A percentile compares a stretch with the other conserved stretches of the same genome.
Conservation (phyloP, 768 basidiomycete species). For the Pleurotus djamor region DNA sequence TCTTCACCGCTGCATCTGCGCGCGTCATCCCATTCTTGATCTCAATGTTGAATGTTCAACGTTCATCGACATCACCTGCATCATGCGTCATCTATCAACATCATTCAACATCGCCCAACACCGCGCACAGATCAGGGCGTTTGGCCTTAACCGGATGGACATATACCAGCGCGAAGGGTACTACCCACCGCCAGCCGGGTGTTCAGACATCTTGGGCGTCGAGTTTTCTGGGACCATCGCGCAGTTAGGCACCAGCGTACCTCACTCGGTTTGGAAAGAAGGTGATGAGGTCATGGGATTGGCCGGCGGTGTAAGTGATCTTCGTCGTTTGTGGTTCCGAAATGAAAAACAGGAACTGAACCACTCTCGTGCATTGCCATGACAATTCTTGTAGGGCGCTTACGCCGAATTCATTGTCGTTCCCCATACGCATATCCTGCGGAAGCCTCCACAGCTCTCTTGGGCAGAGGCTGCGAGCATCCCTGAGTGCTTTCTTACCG, state of each 20-base stretch:
- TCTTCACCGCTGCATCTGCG: not conserved
- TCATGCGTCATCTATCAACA: slow-evolving; percentile 1
- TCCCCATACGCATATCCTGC: slow-evolving; percentile 61
- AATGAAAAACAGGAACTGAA: not conserved
- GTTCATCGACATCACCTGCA: not conserved
- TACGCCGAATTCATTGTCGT: slow-evolving; percentile 86
- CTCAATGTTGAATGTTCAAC: no score
- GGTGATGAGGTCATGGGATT: slow-evolving; percentile 81
- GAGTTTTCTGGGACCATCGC: slow-evolving; percentile 78
- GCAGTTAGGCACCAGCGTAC: slow-evolving; percentile 46
- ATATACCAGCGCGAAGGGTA: slow-evolving; percentile 64
- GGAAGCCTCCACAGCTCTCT: slow-evolving; percentile 71
- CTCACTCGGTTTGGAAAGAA: slow-evolving; percentile 44
- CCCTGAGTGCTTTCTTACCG: slow-evolving; percentile 88
- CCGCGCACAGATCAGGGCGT: slow-evolving; percentile 61
- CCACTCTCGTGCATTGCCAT: no score
- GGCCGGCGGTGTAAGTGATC: slow-evolving; percentile 69
- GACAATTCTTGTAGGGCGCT: slow-evolving; percentile 60
- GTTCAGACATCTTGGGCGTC: slow-evolving; percentile 76
- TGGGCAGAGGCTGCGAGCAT: slow-evolving; percentile 88
- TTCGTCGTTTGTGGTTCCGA: not conserved
- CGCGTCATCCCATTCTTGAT: no score
- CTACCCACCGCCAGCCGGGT: slow-evolving; percentile 81
- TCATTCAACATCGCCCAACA: not conserved
- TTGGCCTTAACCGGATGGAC: slow-evolving; percentile 92